Conservation (phyloP, 108 stramenopile species). For the Epithemia pelagica region DNA sequence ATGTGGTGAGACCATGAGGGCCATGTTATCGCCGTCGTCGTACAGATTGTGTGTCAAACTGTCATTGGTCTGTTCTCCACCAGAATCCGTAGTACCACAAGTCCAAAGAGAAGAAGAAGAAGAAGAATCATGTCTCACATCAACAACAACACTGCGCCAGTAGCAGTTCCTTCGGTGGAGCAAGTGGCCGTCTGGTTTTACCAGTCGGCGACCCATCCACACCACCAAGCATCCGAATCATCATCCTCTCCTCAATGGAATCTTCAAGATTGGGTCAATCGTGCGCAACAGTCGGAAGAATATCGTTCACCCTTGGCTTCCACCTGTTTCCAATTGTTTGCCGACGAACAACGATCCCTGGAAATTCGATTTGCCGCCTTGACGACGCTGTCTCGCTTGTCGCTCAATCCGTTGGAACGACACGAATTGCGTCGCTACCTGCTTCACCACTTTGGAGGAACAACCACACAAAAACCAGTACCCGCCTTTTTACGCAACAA, state of each 20-base stretch:
- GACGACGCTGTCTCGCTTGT: slow-evolving; percentile 24
- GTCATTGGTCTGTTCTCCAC: too few relatives aligned
- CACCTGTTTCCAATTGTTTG: slow-evolving; percentile 2
- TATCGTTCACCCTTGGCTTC: neutral
- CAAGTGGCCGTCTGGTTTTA: neutral
- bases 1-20: too few relatives aligned
- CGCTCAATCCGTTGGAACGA: slow-evolving; percentile 9
- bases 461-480: neutral
- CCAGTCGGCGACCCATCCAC: neutral
- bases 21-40: too few relatives aligned
- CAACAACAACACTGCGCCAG: too few relatives aligned
- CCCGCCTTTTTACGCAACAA: slow-evolving; percentile 34
- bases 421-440: slow-evolving; percentile 16
- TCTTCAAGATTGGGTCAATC: slow-evolving; percentile 5
- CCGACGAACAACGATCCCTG: neutral
- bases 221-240: neutral
- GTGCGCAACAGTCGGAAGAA: neutral
- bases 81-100: too few relatives aligned
- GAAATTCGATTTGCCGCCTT: slow-evolving; percentile 27
- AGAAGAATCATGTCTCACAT: too few relatives aligned
- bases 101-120: too few relatives aligned
- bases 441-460: slow-evolving; percentile 7
- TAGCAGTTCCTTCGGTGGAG: neutral
- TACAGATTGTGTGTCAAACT: too few relatives aligned
- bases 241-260: neutral